Percentiles rank a stretch among this genome's conserved stretches.
These are phyloP conservation scores for Fusarium nygamai DNA, from an alignment of 2,329 filamentous ascomycete species.

Conservation along the genomic window DNA sequence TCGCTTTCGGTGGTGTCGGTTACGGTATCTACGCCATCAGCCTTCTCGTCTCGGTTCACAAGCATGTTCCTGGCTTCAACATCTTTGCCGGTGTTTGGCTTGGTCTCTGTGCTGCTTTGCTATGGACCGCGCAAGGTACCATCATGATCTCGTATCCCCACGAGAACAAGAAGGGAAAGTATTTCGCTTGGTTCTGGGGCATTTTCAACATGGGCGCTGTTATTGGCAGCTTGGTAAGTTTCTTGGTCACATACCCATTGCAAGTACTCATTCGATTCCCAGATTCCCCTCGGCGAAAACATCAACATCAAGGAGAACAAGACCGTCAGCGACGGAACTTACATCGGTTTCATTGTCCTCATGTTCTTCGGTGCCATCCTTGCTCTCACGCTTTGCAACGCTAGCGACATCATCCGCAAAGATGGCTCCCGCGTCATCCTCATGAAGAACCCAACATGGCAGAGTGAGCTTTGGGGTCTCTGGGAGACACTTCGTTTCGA, in stretches of 20 bases:
- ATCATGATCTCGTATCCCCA: conserved; percentile 91
- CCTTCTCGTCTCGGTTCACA: conserved; percentile 76
- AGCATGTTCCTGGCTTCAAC: conserved; percentile 48
- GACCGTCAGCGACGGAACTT: conserved; percentile 80
- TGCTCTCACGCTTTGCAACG: conserved; percentile 75
- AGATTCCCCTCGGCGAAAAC: conserved; percentile 56
- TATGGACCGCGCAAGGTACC: conserved; percentile 85
- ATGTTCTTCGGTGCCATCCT: conserved; percentile 78
- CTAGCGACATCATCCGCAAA: conserved; percentile 75
- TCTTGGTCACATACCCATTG: rapidly evolving
- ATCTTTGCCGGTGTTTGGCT: conserved; percentile 81
- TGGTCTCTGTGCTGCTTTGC: conserved; percentile 79
- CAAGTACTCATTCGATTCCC: conserved; percentile 55
- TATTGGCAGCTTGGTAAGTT: conserved; percentile 73
- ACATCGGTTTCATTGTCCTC: conserved; percentile 87
- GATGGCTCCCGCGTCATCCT: conserved; percentile 84
- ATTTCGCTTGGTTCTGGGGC: conserved; percentile 92
- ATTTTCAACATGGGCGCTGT: conserved; percentile 95
- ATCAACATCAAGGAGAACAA: conserved; percentile 41
- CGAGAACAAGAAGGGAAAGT: conserved; percentile 84
- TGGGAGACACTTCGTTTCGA: conserved; percentile 76
- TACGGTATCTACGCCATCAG: conserved; percentile 76
- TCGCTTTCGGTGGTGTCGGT: conserved; percentile 77
- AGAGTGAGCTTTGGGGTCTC: conserved; percentile 79
- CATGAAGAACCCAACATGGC: conserved; percentile 92